Percentiles rank a stretch among this genome's conserved stretches.
Evolutionary conservation across 139 green algal genomes (phyloP).

Genomic region (Chlamydomonas applanata): DNA sequence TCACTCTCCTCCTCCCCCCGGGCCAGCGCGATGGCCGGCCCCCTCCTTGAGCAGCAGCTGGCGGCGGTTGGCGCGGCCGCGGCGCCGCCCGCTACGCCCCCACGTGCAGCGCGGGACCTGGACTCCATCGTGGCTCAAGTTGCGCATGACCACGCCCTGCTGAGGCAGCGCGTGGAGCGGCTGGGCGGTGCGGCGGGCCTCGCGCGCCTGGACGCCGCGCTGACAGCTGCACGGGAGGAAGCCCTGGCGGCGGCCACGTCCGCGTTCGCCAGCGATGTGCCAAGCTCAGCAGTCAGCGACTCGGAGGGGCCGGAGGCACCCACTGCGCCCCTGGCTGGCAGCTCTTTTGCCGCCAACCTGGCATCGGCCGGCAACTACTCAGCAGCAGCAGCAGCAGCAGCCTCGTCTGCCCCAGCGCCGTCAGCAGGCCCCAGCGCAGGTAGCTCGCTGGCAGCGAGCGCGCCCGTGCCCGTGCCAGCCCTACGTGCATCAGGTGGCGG

Average conservation of each 20-base stretch:
- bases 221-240: conserved; percentile 47
- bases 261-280: background rate
- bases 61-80: too few species aligned
- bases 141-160: conserved; percentile 66
- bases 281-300: background rate
- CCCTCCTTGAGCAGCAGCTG: too few species aligned
- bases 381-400: too few species aligned
- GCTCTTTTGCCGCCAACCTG: background rate
- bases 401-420: too few species aligned
- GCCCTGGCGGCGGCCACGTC: conserved; percentile 3
- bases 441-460: too few species aligned
- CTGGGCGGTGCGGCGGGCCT: conserved; percentile 62
- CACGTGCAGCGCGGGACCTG: conserved; percentile 10
- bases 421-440: too few species aligned
- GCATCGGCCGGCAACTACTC: too few species aligned
- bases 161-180: conserved; percentile 62
- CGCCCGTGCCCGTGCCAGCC: too few species aligned
- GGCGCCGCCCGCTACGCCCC: conserved; percentile 10
- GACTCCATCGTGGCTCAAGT: conserved; percentile 28
- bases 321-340: too few species aligned
- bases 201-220: conserved; percentile 69
- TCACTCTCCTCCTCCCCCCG: too few species aligned
- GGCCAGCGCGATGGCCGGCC: too few species aligned
- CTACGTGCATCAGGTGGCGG: background rate
- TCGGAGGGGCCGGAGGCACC: background rate